phyloP scores from a whole-genome alignment of 139 green algal genomes.

The Coccomyxa sp. region DNA sequence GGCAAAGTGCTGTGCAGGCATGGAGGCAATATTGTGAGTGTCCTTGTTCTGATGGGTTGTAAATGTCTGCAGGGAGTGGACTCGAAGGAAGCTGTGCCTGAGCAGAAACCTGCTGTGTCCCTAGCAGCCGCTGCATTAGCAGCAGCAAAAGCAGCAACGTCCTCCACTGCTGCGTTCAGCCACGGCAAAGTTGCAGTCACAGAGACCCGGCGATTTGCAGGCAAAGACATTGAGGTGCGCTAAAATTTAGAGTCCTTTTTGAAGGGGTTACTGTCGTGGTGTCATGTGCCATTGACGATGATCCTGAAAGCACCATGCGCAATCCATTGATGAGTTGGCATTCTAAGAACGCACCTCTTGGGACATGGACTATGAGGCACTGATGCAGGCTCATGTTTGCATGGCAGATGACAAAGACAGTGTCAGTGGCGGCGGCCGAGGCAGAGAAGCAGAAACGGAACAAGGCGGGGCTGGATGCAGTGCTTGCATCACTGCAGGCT shows the following conservation, averaged over 20 bases:
- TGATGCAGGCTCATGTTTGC: not conserved
- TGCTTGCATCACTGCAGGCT: conserved; percentile 36
- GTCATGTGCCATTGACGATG: not conserved
- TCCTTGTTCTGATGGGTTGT: not conserved
- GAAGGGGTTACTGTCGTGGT: too few species aligned
- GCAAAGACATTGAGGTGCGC: conserved; percentile 68
- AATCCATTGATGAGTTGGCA: not conserved
- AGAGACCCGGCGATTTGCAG: conserved; percentile 69
- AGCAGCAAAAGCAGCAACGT: conserved; percentile 18
- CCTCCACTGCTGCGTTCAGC: conserved; percentile 6
- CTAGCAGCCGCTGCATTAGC: conserved; percentile 17
- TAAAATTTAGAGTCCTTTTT: not conserved
- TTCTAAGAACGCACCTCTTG: not conserved
- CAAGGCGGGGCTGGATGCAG: conserved; percentile 38
- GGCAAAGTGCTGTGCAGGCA: not conserved
- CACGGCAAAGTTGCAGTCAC: conserved; percentile 28
- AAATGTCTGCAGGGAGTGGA: not conserved
- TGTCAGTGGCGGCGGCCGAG: not conserved
- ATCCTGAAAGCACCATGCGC: not conserved
- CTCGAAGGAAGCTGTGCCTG: not conserved
- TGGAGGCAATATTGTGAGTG: not conserved
- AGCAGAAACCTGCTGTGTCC: too few species aligned
- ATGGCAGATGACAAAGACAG: not conserved
- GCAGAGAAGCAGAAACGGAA: conserved; percentile 32
- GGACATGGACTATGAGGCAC: not conserved